phyloP scores from a whole-genome alignment of 352 stramenopile species.

The Phytophthora litchii region DNA sequence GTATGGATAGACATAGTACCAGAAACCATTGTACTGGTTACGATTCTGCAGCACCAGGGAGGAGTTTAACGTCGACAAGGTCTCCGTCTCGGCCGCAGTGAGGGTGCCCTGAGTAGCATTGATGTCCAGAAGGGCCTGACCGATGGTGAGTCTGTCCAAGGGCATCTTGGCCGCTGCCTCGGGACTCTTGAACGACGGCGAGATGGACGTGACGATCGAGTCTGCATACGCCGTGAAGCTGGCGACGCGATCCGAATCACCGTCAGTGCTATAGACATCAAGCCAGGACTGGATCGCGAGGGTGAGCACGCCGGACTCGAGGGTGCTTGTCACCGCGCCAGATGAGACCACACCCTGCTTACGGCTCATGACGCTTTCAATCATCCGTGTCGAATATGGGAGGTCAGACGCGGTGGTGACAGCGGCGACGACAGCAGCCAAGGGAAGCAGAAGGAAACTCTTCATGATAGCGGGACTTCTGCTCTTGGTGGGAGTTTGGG shows the following conservation, averaged over 20 bases:
- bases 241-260: slow-evolving; percentile 19
- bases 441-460: slow-evolving; percentile 13
- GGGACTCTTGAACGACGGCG: slow-evolving; percentile 21
- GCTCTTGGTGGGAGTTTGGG: not conserved
- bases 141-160: slow-evolving; percentile 32
- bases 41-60: slow-evolving; percentile 31
- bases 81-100: slow-evolving; percentile 17
- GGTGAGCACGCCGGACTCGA: slow-evolving; percentile 31
- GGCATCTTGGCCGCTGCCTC: slow-evolving; percentile 27
- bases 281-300: slow-evolving; percentile 40
- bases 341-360: slow-evolving; percentile 38
- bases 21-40: slow-evolving; percentile 36
- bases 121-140: slow-evolving; percentile 30
- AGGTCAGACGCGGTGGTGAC: slow-evolving; percentile 14
- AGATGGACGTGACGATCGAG: slow-evolving; percentile 28
- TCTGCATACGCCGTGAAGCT: slow-evolving; percentile 33
- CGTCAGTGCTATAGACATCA: slow-evolving; percentile 12
- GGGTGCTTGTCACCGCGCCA: slow-evolving; percentile 30
- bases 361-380: slow-evolving; percentile 37
- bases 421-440: slow-evolving; percentile 11
- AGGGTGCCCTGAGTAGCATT: slow-evolving; percentile 22
- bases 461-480: slow-evolving; percentile 9
- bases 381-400: slow-evolving; percentile 35
- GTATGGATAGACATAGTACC: slow-evolving; percentile 39
- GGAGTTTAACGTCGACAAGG: slow-evolving; percentile 19